phyloP scores from a whole-genome alignment of 2,329 filamentous ascomycete genomes.

The Zymoseptoria ardabiliae region DNA sequence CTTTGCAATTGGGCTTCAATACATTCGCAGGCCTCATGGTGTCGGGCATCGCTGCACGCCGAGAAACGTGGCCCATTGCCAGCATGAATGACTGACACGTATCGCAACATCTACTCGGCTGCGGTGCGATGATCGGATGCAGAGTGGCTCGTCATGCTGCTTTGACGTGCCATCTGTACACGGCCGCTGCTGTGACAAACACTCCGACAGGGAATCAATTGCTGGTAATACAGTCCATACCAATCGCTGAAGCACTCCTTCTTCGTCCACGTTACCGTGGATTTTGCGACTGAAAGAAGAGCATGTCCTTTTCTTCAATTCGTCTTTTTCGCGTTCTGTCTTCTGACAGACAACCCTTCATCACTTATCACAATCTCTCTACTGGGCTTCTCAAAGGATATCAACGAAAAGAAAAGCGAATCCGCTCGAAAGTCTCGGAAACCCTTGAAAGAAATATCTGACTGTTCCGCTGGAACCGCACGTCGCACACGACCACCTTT shows the following conservation, averaged over 20 bases:
- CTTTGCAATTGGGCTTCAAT: constrained; percentile 1
- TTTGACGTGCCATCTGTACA: neutral
- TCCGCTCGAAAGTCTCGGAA: too few relatives aligned
- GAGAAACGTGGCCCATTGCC: neutral
- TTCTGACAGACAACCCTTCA: too few relatives aligned
- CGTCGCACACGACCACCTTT: too few relatives aligned
- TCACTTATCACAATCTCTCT: too few relatives aligned
- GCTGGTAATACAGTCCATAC: neutral
- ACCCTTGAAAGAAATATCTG: too few relatives aligned
- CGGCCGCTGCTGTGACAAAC: neutral
- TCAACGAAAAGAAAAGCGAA: too few relatives aligned
- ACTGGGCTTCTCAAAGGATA: too few relatives aligned
- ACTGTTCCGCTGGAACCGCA: too few relatives aligned
- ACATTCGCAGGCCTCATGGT: neutral
- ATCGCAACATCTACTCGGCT: neutral
- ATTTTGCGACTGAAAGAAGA: neutral
- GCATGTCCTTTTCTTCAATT: neutral
- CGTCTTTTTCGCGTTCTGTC: too few relatives aligned
- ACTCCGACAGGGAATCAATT: neutral
- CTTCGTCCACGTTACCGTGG: too few relatives aligned
- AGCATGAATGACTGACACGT: neutral
- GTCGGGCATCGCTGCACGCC: constrained; percentile 6
- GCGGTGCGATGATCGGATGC: neutral
- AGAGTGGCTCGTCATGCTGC: neutral
- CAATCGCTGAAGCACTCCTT: neutral